A percentile compares a stretch with the other conserved stretches of the same genome.
Conservation (phyloP, 345 rosid species). For the Durio zibethinus region DNA sequence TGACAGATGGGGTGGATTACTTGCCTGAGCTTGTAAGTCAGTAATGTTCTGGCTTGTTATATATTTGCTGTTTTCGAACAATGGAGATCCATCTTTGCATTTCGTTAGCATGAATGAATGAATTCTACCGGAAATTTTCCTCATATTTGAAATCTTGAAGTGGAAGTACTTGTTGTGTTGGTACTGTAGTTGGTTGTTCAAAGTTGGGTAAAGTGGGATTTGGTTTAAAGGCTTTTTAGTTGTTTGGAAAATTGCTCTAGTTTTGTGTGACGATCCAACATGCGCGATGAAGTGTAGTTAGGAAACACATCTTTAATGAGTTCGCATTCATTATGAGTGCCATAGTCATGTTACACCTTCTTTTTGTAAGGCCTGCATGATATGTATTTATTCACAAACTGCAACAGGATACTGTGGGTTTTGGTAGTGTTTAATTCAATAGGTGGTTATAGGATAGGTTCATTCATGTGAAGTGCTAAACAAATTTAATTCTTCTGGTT, state of each 20-base stretch:
- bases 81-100: neutral
- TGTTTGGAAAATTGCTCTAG: neutral
- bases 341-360: neutral
- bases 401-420: neutral
- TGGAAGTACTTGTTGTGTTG: neutral
- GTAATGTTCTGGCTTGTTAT: neutral
- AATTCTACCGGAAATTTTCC: neutral
- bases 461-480: neutral
- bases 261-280: neutral
- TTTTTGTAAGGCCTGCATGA: neutral
- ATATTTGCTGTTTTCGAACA: neutral
- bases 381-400: neutral
- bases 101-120: neutral
- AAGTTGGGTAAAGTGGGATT: neutral
- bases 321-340: neutral
- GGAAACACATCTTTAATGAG: neutral
- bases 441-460: neutral
- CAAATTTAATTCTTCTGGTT: neutral
- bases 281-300: neutral
- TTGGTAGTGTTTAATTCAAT: neutral
- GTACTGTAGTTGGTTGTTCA: neutral
- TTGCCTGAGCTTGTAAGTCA: conserved; percentile 90
- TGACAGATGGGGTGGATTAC: conserved; percentile 71
- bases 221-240: neutral
- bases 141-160: neutral